Evolutionary conservation across 805 yeast species (phyloP).

Genomic region (Yamadazyma nakazawae): DNA sequence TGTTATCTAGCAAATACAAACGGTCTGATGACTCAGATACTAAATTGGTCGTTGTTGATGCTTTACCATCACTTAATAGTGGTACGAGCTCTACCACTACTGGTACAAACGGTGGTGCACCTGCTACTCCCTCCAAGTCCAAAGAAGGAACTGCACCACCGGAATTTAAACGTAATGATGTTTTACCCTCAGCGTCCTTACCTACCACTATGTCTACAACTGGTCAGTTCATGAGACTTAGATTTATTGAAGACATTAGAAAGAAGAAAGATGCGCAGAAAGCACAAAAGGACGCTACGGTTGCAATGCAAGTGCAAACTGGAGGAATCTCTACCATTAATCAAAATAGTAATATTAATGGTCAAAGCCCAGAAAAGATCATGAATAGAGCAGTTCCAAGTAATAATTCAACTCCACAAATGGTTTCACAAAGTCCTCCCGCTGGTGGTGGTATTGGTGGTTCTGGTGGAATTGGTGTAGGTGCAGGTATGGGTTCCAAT

Average conservation of each 20-base stretch:
- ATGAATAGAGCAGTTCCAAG: conserved; percentile 4
- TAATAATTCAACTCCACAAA: conserved; percentile 4
- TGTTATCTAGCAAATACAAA: conserved; percentile 38
- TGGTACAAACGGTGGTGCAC: conserved; percentile 14
- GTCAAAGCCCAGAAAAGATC: conserved; percentile 15
- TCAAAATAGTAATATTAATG: conserved; percentile 15
- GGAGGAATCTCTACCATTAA: conserved; percentile 14
- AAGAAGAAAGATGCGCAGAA: conserved; percentile 52
- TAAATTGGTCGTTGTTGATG: conserved; percentile 38
- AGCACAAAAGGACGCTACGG: conserved; percentile 39
- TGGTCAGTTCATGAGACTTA: conserved; percentile 76
- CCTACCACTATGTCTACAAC: conserved; percentile 10
- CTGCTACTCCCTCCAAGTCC: conserved; percentile 15
- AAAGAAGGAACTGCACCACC: conserved; percentile 11
- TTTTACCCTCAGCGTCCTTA: conserved; percentile 1
- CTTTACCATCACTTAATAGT: conserved; percentile 20
- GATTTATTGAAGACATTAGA: conserved; percentile 85
- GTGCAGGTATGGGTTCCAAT: neutral
- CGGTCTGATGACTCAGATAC: conserved; percentile 38
- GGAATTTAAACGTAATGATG: conserved; percentile 10
- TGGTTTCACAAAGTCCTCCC: conserved; percentile 10
- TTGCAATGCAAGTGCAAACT: conserved; percentile 28
- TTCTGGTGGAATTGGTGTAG: neutral
- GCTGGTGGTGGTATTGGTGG: conserved; percentile 12
- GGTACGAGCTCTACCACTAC: conserved; percentile 24